Percentiles rank a stretch among this genome's conserved stretches.
Evolutionary conservation across 2,329 filamentous ascomycete species (phyloP).

Genomic region (Onygena corvina): DNA sequence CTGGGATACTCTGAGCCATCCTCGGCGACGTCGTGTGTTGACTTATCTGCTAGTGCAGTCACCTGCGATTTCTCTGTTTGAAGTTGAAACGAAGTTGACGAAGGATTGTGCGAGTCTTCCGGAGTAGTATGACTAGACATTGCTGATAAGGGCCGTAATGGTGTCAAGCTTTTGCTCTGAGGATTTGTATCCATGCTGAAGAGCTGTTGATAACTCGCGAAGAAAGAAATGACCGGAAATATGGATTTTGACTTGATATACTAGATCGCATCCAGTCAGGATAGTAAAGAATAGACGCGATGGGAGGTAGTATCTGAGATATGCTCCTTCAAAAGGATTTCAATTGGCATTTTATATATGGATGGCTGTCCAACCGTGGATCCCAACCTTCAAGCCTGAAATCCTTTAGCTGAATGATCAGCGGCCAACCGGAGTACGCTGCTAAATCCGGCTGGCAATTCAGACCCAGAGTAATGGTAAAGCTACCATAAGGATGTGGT

Average conservation of each 20-base stretch:
- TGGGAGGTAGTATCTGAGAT: not conserved
- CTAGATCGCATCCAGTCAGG: too few species aligned
- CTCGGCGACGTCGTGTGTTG: not conserved
- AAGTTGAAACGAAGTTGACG: not conserved
- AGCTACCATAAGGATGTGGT: not conserved
- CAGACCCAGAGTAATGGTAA: not conserved
- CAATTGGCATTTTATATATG: not conserved
- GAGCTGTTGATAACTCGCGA: too few species aligned
- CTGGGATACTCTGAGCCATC: slow-evolving; percentile 10
- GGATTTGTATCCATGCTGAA: not conserved
- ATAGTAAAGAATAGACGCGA: too few species aligned
- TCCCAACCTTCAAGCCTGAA: not conserved
- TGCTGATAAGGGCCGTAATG: not conserved
- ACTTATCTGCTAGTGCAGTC: not conserved
- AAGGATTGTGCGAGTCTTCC: slow-evolving; percentile 6
- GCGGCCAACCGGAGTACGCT: not conserved
- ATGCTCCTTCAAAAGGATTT: not conserved
- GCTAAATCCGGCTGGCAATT: not conserved
- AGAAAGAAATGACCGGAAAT: too few species aligned
- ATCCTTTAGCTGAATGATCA: slow-evolving; percentile 3
- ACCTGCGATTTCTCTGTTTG: not conserved
- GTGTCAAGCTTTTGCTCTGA: not conserved
- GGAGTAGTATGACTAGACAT: slow-evolving; percentile 9
- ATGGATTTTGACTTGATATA: too few species aligned
- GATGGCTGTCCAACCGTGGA: not conserved